Conservation (phyloP, 2,329 filamentous ascomycete species). For the Colletotrichum musae region DNA sequence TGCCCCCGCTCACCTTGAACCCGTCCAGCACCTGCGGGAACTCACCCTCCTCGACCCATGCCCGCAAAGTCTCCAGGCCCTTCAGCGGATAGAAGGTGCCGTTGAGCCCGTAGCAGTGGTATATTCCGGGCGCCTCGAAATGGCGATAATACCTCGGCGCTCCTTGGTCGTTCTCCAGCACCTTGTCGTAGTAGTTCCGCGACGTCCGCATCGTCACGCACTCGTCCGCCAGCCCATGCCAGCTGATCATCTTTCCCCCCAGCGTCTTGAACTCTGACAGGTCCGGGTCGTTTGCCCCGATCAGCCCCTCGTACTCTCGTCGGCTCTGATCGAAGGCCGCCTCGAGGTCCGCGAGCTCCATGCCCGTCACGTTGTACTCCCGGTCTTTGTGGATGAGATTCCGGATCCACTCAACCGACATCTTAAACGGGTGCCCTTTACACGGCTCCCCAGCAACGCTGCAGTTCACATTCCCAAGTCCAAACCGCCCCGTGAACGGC, state of each 20-base stretch:
- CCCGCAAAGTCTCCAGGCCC: slow-evolving; percentile 31
- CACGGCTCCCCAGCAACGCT: slow-evolving; percentile 16
- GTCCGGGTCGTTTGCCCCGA: slow-evolving; percentile 49
- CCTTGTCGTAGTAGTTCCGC: slow-evolving; percentile 48
- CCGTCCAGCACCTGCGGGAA: slow-evolving; percentile 27
- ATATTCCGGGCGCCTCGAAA: slow-evolving; percentile 66
- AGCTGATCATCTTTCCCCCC: slow-evolving; percentile 60
- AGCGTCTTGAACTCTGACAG: slow-evolving; percentile 48
- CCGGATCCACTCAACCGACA: slow-evolving; percentile 40
- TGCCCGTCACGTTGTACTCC: slow-evolving; percentile 22
- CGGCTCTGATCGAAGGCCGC: slow-evolving; percentile 27
- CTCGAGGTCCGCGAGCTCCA: slow-evolving; percentile 25
- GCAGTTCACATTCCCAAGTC: slow-evolving; percentile 39
- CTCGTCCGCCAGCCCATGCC: slow-evolving; percentile 58
- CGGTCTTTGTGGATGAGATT: slow-evolving; percentile 35
- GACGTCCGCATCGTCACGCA: slow-evolving; percentile 53
- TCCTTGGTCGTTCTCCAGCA: slow-evolving; percentile 25
- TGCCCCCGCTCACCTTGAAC: slow-evolving; percentile 30
- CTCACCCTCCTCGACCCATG: slow-evolving; percentile 36
- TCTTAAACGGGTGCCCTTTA: slow-evolving; percentile 31
- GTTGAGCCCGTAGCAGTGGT: slow-evolving; percentile 57
- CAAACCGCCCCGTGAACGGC: slow-evolving; percentile 38
- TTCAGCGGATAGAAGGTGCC: slow-evolving; percentile 37
- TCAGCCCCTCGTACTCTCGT: slow-evolving; percentile 42
- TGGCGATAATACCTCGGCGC: slow-evolving; percentile 62